A percentile compares a stretch with the other conserved stretches of the same genome.
These are phyloP conservation scores for Cystobasidium onofrii DNA, from an alignment of 768 basidiomycete species.

Conservation along the genomic window DNA sequence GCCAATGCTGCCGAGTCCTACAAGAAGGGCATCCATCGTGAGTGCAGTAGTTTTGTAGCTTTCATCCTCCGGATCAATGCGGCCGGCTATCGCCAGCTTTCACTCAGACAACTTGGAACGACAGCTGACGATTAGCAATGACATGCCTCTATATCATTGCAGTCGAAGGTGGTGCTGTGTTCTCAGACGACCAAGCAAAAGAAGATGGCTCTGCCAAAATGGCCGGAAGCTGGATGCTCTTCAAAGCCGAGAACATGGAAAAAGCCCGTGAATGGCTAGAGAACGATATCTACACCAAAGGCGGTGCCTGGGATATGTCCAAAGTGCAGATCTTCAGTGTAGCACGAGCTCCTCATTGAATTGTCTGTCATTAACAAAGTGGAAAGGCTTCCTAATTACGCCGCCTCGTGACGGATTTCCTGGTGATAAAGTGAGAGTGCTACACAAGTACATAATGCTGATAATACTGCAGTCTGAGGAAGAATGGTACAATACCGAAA, in stretches of 20 bases:
- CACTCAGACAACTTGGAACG: neutral
- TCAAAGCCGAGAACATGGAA: constrained; percentile 17
- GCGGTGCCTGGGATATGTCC: constrained; percentile 24
- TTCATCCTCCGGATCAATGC: neutral
- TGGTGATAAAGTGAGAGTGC: too few relatives aligned
- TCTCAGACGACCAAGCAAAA: constrained; percentile 17
- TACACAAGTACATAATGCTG: too few relatives aligned
- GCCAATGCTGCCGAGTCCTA: neutral
- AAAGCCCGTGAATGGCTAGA: constrained; percentile 9
- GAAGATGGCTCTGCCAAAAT: neutral
- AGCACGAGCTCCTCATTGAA: neutral
- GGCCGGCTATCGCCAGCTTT: neutral
- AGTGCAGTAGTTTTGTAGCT: neutral
- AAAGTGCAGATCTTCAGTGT: constrained; percentile 16
- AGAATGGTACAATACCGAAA: too few relatives aligned
- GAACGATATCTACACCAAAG: constrained; percentile 22
- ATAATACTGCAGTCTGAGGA: too few relatives aligned
- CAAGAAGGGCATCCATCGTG: neutral
- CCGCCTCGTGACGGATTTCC: too few relatives aligned
- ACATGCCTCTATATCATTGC: too few relatives aligned
- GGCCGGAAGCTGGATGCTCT: constrained; percentile 28
- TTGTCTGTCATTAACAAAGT: too few relatives aligned
- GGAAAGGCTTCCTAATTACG: too few relatives aligned
- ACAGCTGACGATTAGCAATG: too few relatives aligned
- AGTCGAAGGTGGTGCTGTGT: constrained; percentile 21